phyloP scores from a whole-genome alignment of 2,329 filamentous ascomycete species.

The Fusarium tjaetaba region DNA sequence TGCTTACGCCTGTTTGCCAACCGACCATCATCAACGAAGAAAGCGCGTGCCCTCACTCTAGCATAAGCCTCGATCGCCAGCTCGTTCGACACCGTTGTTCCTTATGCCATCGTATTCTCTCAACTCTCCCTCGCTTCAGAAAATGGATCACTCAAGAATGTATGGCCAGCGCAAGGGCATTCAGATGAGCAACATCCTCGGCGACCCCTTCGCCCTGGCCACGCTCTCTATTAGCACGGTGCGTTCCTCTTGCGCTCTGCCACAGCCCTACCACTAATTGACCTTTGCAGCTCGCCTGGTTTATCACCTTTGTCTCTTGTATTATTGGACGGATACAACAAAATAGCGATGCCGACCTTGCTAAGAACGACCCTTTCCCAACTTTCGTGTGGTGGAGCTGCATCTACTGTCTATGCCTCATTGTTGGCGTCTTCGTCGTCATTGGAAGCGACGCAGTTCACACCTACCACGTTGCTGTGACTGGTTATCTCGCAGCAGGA shows the following conservation, averaged over 20 bases:
- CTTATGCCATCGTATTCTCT: conserved; percentile 79
- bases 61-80: conserved; percentile 16
- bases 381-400: conserved; percentile 94
- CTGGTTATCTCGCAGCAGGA: conserved; percentile 85
- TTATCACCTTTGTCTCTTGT: conserved; percentile 89
- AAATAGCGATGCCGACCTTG: conserved; percentile 47
- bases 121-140: conserved; percentile 77
- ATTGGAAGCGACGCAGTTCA: conserved; percentile 85
- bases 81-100: conserved; percentile 43
- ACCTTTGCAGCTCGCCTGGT: conserved; percentile 81
- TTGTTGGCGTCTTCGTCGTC: conserved; percentile 81
- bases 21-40: conserved; percentile 20
- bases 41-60: conserved; percentile 16
- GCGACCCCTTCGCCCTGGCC: conserved; percentile 94
- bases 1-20: conserved; percentile 7
- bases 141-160: conserved; percentile 78
- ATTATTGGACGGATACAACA: conserved; percentile 73
- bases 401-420: conserved; percentile 85
- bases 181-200: conserved; percentile 87
- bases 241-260: conserved; percentile 54
- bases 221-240: conserved; percentile 93
- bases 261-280: conserved; percentile 31
- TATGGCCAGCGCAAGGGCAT: conserved; percentile 70
- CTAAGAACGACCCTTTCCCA: conserved; percentile 64
- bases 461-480: conserved; percentile 91